phyloP scores from a whole-genome alignment of 1,139 yeast genomes.

The Suhomyces terraborum region DNA sequence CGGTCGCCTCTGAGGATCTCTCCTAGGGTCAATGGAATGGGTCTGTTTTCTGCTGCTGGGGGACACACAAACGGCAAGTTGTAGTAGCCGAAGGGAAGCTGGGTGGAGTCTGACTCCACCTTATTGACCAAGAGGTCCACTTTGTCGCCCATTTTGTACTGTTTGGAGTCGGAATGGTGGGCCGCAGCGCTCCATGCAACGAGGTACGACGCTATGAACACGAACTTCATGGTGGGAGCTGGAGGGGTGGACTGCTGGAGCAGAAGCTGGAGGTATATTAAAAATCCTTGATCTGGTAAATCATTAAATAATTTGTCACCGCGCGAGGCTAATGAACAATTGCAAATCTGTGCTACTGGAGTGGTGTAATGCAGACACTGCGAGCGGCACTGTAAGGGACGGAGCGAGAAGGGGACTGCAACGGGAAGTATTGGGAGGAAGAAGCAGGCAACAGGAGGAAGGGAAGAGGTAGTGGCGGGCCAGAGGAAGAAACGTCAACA shows the following conservation, averaged over 20 bases:
- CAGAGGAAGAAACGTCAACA: too few relatives aligned
- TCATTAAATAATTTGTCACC: too few relatives aligned
- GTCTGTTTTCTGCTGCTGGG: conserved; percentile 52
- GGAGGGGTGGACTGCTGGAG: background rate
- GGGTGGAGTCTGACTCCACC: conserved; percentile 74
- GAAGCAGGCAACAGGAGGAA: too few relatives aligned
- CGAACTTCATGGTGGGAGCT: conserved; percentile 1
- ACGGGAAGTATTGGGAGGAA: too few relatives aligned
- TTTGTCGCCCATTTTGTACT: conserved; percentile 53
- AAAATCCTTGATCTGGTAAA: background rate
- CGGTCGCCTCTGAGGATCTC: conserved; percentile 83
- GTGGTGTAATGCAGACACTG: background rate
- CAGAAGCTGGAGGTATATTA: background rate
- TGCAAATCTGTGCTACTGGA: background rate
- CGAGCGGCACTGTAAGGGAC: too few relatives aligned
- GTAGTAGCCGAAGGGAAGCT: conserved; percentile 76
- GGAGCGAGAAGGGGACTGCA: too few relatives aligned
- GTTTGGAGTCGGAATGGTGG: conserved; percentile 25
- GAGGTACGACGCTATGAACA: conserved; percentile 1
- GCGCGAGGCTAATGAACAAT: background rate
- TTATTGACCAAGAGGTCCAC: conserved; percentile 77
- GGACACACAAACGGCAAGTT: conserved; percentile 84
- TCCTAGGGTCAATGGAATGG: conserved; percentile 70
- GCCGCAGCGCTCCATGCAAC: conserved; percentile 5
- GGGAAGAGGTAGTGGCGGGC: too few relatives aligned